These are phyloP conservation scores for Krasilnikovozyma curviuscula DNA, from an alignment of 768 basidiomycete genomes.

Conservation along the genomic window DNA sequence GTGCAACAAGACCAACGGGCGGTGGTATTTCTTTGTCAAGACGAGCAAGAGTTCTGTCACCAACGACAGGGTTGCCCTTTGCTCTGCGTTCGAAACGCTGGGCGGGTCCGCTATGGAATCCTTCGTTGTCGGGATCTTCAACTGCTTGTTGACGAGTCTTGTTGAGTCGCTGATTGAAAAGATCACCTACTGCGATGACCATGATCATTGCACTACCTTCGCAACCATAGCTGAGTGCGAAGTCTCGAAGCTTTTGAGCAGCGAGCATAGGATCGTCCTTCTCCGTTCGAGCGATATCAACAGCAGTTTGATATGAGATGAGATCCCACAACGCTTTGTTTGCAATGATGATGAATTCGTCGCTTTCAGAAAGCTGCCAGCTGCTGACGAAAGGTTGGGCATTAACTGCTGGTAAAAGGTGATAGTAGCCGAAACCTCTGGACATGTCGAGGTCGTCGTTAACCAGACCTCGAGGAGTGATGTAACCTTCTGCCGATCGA, in stretches of 20 bases:
- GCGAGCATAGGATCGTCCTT: constrained; percentile 62
- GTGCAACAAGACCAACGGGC: constrained; percentile 66
- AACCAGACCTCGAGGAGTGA: constrained; percentile 72
- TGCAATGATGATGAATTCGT: constrained; percentile 91
- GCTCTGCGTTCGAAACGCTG: constrained; percentile 10
- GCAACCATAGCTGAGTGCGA: constrained; percentile 90
- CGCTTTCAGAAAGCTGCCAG: constrained; percentile 53
- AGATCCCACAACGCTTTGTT: constrained; percentile 87
- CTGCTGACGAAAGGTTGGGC: constrained; percentile 59
- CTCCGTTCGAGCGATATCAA: constrained; percentile 75
- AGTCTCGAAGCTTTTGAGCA: constrained; percentile 87
- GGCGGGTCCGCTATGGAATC: not conserved
- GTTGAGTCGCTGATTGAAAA: constrained; percentile 33
- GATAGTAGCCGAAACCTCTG: constrained; percentile 83
- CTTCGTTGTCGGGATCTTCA: constrained; percentile 32
- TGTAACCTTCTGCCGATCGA: constrained; percentile 77
- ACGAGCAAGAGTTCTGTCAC: constrained; percentile 38
- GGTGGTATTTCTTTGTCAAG: constrained; percentile 62
- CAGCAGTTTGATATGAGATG: constrained; percentile 83
- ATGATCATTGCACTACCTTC: constrained; percentile 92
- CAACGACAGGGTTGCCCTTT: constrained; percentile 32
- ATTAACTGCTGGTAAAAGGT: constrained; percentile 73
- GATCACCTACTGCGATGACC: constrained; percentile 67
- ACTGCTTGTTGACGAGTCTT: constrained; percentile 29
- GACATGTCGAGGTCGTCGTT: constrained; percentile 62